Evolutionary conservation across 148 eudicot genomes (phyloP), one percentile per base, ranked within the genome.

Genomic region (Pouteria glomerata): DNA sequence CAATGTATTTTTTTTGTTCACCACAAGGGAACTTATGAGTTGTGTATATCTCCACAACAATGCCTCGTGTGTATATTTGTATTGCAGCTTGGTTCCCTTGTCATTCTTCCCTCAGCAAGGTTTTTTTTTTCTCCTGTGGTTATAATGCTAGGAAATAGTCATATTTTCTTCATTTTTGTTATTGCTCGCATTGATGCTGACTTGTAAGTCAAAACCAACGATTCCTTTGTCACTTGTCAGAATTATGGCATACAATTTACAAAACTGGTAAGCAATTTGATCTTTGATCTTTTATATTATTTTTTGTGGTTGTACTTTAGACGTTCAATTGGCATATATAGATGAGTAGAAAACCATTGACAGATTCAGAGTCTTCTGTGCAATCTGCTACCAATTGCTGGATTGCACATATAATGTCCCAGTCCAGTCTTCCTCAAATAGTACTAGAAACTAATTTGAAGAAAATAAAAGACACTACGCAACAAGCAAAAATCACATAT

Each of bases 11-110:
- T 65, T 52, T 65, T 18, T 44, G 44, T 53, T 65, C 65, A 67
- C 50, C 71, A 59, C 47, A 66, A 83, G 78, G 80, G 74, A 65
- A 77, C 73, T 73, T 73, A 68, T 60, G 68, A 53, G 58, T 73
- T 78, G 68, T 79, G 50, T 63, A 77, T 73, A 82, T 75, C 73
- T 78, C 74, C 62, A 60, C 68, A 74, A 51, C 65, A 73, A 57
- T 59, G 70, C 78, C 68, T 77, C 13, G 18, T 78, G 79, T 78
- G 52, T 71, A 81, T 39, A 39, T 4, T 74, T 61, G 21, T 63
- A 64, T 69, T 61, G 68, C 70, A 45, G 62, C 69, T 70, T 61
- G 58, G 60, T 39, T 69, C 45, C 42, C 18, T 39, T 41, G 42
- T 10, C 3, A 39, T 41, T 33, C 29, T 29, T 70, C 27, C 48